Base-by-base conservation (phyloP, 148 eudicot genomes). In the Arbutus unedo region DNA sequence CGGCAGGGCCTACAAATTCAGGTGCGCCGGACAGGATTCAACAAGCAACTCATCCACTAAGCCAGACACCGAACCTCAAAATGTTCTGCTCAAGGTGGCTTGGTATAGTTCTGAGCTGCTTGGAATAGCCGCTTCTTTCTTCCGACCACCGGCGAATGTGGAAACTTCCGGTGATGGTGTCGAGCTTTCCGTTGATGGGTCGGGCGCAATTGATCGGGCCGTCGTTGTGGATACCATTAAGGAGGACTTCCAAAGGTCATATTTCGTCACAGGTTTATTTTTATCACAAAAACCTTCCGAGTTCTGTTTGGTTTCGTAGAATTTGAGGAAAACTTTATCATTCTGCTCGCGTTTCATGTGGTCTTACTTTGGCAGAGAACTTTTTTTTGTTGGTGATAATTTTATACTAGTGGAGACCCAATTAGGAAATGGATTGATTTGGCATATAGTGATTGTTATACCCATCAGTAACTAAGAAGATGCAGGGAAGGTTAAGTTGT, bases 61-160 rank as follows among this genome's bases (percentile, higher is more conserved):
- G 56, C 67, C 78, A n/a, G 79, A 82, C 49, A 53, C 87, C 13
- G 93, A 90, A 74, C 88, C 99, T 41, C 90, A 93, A 79, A 96
- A 94, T 82, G 86, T 83, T 51, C 82, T 96, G 86, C 95, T 96
- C 14, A 96, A 92, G 84, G 48, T 90, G 57, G 99, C 99, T 25
- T 96, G 99, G 99, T 96, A 96, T 62, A 86, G 91, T 59, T 96
- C 99, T 41, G 99, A 96, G 89, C 82, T 96, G 31, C 97, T 96
- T 19, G 99, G 99, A 10, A 88, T 96, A 21, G 95, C 91, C 4
- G 99, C 99, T 76, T 93, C 98, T 16, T 53, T 89, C 55, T 59
- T 94, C 86, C 95, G 98, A 45, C 81, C 95, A n/a, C 84, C 89
- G 16, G 13, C 77, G 0, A 82, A 78, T 4, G 81, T 47, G 15